Percentiles rank a stretch among this genome's conserved stretches.
These are phyloP conservation scores for Ganoderma leucocontextum DNA, from an alignment of 1,284 basidiomycete species.

Conservation along the genomic window DNA sequence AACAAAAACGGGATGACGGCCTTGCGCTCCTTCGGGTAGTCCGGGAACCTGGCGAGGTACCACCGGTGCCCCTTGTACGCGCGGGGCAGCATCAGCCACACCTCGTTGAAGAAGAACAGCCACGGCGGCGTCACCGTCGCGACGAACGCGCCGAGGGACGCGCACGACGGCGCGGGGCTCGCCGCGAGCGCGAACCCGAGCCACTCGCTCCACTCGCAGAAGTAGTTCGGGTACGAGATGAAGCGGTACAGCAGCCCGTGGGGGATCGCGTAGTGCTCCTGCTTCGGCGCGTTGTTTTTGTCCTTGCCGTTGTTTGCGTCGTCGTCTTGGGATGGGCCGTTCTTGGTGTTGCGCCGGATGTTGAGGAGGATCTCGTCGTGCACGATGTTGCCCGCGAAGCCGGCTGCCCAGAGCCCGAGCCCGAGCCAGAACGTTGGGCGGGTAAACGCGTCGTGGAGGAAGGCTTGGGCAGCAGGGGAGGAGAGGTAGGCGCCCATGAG, in stretches of 20 bases:
- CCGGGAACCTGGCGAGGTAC: constrained; percentile 77
- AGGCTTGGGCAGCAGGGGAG: constrained; percentile 55
- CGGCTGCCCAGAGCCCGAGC: constrained; percentile 69
- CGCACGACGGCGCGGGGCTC: constrained; percentile 47
- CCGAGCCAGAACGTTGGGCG: constrained; percentile 69
- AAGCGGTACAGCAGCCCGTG: constrained; percentile 80
- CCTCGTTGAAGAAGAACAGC: constrained; percentile 77
- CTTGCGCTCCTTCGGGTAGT: constrained; percentile 59
- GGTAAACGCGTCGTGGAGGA: constrained; percentile 46
- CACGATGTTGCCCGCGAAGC: constrained; percentile 81
- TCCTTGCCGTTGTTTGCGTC: constrained; percentile 30
- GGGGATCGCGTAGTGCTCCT: constrained; percentile 81
- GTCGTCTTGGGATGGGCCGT: constrained; percentile 22
- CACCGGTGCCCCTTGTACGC: constrained; percentile 84
- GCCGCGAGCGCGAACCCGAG: constrained; percentile 79
- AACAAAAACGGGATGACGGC: constrained; percentile 57
- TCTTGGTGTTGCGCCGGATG: constrained; percentile 59
- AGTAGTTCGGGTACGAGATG: constrained; percentile 93
- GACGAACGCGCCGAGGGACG: constrained; percentile 41
- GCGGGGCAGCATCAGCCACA: constrained; percentile 80
- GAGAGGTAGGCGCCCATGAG: constrained; percentile 77
- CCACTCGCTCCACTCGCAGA: constrained; percentile 94
- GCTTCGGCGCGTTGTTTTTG: constrained; percentile 32
- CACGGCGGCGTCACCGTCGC: constrained; percentile 62
- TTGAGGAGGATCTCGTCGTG: constrained; percentile 92